Evolutionary conservation across 2,329 filamentous ascomycete genomes (phyloP).

Genomic region (Colletotrichum echinochloae): DNA sequence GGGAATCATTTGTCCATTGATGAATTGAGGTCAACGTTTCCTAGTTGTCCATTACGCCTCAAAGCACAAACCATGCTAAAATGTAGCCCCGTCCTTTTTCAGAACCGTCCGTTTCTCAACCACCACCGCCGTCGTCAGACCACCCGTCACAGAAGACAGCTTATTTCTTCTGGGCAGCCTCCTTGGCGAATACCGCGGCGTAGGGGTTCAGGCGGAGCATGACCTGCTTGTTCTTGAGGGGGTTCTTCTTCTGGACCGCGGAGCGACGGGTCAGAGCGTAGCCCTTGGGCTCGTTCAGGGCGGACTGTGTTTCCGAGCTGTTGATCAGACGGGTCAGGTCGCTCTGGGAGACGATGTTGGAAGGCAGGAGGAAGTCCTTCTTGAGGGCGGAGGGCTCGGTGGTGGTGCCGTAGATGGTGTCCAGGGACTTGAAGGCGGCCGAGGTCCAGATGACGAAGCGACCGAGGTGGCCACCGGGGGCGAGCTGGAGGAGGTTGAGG

Average conservation of each 20-base stretch:
- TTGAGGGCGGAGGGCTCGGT: conserved; percentile 91
- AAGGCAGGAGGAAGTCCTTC: conserved; percentile 98
- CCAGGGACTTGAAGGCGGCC: conserved; percentile 93
- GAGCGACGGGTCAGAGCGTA: conserved; percentile 89
- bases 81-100: conserved; percentile 42
- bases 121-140: conserved; percentile 35
- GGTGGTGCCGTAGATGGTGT: conserved; percentile 96
- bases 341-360: conserved; percentile 91
- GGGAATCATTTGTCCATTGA: conserved; percentile 44
- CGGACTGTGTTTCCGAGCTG: conserved; percentile 97
- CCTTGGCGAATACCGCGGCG: conserved; percentile 88
- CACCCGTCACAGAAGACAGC: conserved; percentile 14
- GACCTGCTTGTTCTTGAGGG: conserved; percentile 98
- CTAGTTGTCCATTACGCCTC: conserved; percentile 43
- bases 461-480: conserved; percentile 97
- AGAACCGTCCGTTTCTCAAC: conserved; percentile 33
- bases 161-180: conserved; percentile 64
- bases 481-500: conserved; percentile 98
- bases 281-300: conserved; percentile 92
- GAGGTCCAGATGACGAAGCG: conserved; percentile 99
- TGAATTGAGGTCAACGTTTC: conserved; percentile 44
- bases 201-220: conserved; percentile 99
- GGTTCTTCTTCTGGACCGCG: conserved; percentile 99
- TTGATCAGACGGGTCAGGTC: conserved; percentile 99
- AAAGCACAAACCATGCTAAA: conserved; percentile 43